Percentiles rank a stretch among this genome's conserved stretches.
phyloP scores from a whole-genome alignment of 345 rosid genomes.

The Balakata baccata region DNA sequence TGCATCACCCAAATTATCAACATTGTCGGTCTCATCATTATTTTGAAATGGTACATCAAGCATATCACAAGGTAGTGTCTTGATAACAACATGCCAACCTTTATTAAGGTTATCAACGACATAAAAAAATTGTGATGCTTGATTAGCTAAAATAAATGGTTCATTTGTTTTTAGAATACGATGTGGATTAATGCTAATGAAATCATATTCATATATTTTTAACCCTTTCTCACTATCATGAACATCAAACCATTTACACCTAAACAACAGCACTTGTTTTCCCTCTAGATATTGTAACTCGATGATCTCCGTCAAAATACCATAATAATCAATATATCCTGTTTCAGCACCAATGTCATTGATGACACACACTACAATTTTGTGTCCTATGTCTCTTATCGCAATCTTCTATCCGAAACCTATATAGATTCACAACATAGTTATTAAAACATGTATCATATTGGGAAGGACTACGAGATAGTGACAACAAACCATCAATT shows the following conservation, averaged over 20 bases:
- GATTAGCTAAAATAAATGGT: slow-evolving; percentile 8
- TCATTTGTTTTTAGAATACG: not conserved
- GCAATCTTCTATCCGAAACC: not conserved
- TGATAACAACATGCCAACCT: not conserved
- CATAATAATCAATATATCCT: slow-evolving; percentile 3
- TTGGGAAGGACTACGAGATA: not conserved
- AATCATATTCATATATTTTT: not conserved
- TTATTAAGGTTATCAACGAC: not conserved
- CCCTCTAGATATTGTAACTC: slow-evolving; percentile 10
- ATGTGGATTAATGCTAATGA: not conserved
- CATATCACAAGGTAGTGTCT: not conserved
- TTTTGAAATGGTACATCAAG: too few relatives aligned
- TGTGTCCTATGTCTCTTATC: not conserved
- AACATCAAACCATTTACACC: slow-evolving; percentile 13
- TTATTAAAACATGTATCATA: not conserved
- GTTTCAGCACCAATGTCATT: not conserved
- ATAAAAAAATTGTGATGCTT: not conserved
- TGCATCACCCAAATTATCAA: too few relatives aligned
- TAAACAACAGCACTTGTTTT: not conserved
- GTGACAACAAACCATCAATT: not conserved
- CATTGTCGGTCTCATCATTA: too few relatives aligned
- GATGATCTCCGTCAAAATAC: slow-evolving; percentile 2
- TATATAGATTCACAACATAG: slow-evolving; percentile 1
- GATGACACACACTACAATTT: slow-evolving; percentile 4
- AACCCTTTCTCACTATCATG: not conserved